Percentiles rank a stretch among this genome's conserved stretches.
Conservation (phyloP, 1,139 yeast genomes). For the Debaryomyces psychrophilus region DNA sequence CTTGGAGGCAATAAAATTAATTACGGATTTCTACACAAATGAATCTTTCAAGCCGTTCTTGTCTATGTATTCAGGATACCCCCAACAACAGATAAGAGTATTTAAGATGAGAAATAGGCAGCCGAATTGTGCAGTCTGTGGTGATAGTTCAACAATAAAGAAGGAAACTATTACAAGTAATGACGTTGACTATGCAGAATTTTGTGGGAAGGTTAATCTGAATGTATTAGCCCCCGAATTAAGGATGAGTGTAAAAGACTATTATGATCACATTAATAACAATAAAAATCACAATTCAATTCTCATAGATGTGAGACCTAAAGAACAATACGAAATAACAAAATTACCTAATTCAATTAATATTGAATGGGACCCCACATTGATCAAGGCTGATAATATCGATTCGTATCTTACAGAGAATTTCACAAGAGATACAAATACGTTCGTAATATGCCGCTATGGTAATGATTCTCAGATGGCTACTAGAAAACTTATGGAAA, state of each 20-base stretch:
- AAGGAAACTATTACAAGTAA: conserved; percentile 47
- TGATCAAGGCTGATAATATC: conserved; percentile 36
- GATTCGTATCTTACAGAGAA: conserved; percentile 28
- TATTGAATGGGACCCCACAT: conserved; percentile 59
- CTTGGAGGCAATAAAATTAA: conserved; percentile 76
- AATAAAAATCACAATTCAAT: conserved; percentile 20
- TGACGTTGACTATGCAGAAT: conserved; percentile 61
- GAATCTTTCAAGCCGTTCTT: conserved; percentile 69
- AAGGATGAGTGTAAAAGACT: conserved; percentile 56
- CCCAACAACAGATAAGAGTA: conserved; percentile 66
- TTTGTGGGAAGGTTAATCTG: conserved; percentile 69
- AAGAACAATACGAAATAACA: conserved; percentile 72
- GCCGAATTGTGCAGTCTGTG: conserved; percentile 65
- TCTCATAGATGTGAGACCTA: conserved; percentile 80
- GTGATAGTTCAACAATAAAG: conserved; percentile 53
- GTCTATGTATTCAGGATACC: conserved; percentile 71
- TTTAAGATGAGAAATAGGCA: conserved; percentile 82
- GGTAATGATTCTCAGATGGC: conserved; percentile 94
- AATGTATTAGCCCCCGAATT: conserved; percentile 42
- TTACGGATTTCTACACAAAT: conserved; percentile 57
- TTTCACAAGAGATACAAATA: conserved; percentile 23
- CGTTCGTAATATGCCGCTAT: conserved; percentile 71
- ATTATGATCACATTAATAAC: conserved; percentile 17
- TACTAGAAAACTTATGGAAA: conserved; percentile 54
- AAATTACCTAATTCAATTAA: conserved; percentile 62